Base-by-base conservation (phyloP, 495 filamentous ascomycete species). In the Trichoderma asperelloides region DNA sequence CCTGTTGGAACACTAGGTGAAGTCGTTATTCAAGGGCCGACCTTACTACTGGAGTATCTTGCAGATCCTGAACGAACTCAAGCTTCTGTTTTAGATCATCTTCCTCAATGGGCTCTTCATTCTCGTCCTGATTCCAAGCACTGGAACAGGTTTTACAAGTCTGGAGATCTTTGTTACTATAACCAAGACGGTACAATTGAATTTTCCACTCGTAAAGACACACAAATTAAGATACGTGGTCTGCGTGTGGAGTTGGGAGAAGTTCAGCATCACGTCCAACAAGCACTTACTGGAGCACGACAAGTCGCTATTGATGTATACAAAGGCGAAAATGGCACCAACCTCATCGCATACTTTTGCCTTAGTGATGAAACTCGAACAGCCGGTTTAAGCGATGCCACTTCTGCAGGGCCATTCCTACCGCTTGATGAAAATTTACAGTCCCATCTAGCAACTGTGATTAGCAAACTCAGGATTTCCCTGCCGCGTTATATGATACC, bases 1-100 rank as follows among this genome's bases (percentile, higher is more conserved):
- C 85, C 86, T 0, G 72, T 88, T 8, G 88, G 88, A 25, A 74
- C 76, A 7, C 74, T 86, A 40, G 88, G 88, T 43, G 88, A 91
- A 71, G 69, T 89, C 21, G 70, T 85, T 3, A 77, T 91, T 21
- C 85, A 88, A 75, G 87, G 87, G 0, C 83, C 86, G 9, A 76
- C 76, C 2, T 74, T 86, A n/a, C 78, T 78, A 49, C 74, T 76
- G 33, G 78, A 79, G 66, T 86, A 85, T 71, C 68, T 79, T 25
- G 68, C 72, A 49, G 70, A 77, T 33, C 62, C 33, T 18, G 37
- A 41, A 71, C 72, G 73, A 25, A 28, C n/a, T 0, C 49, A 65
- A 25, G 30, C 65, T 33, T 41, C 49, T 40, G 18, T 13, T 25
- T 4, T 40, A 33, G 21, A 40, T 5, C 2, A 41, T 11, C 33